Conservation (phyloP, 441 rosid species). For the Capsella rubella region DNA sequence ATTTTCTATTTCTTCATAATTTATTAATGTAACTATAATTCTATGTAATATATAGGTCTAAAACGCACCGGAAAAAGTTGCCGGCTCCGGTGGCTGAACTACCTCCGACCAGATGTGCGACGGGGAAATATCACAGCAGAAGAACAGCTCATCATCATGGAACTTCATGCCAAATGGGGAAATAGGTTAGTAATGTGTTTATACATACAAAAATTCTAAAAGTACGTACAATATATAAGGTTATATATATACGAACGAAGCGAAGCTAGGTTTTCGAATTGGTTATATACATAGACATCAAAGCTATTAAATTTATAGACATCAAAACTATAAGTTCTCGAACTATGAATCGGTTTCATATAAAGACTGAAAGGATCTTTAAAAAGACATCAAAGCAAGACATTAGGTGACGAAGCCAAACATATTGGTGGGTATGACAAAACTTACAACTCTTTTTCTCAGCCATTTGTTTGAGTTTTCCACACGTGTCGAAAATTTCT, state of each 20-base stretch:
- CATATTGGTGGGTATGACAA: constrained; percentile 29
- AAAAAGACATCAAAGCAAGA: constrained; percentile 27
- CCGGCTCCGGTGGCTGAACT: constrained; percentile 69
- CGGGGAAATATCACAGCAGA: constrained; percentile 56
- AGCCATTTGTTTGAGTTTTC: constrained; percentile 14
- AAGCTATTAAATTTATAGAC: too few relatives aligned
- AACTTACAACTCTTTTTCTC: background rate
- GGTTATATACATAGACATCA: background rate
- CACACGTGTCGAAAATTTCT: constrained; percentile 13
- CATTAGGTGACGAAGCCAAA: constrained; percentile 32
- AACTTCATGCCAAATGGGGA: constrained; percentile 44
- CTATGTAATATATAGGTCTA: constrained; percentile 42
- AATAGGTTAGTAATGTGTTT: constrained; percentile 6
- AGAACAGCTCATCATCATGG: constrained; percentile 57
- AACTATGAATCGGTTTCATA: background rate
- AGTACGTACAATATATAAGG: background rate
- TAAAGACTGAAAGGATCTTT: constrained; percentile 15
- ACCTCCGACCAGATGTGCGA: constrained; percentile 60
- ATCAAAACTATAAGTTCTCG: background rate
- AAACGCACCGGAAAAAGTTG: constrained; percentile 73
- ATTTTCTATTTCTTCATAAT: background rate
- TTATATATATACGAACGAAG: background rate
- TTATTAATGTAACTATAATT: background rate
- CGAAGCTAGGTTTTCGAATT: background rate
- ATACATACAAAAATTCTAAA: background rate